These are phyloP conservation scores for Exophiala sp. DNA, from an alignment of 2,329 filamentous ascomycete genomes.

Conservation along the genomic window DNA sequence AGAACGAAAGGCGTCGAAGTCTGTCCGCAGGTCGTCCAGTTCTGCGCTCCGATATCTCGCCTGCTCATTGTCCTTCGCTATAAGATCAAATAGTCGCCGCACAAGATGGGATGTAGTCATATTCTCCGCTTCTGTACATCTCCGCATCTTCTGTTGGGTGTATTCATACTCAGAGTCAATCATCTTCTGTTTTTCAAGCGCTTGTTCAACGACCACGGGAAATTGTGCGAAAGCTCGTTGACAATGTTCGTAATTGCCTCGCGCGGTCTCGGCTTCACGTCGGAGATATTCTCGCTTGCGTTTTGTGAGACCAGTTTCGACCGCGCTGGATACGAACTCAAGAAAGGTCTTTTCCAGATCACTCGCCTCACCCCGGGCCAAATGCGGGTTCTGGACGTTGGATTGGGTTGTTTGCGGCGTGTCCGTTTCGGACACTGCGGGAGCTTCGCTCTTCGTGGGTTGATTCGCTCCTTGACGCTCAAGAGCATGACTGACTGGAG, in stretches of 20 bases:
- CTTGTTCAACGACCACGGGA: conserved; percentile 13
- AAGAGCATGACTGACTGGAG: not conserved
- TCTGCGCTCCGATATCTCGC: not conserved
- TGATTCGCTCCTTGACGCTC: not conserved
- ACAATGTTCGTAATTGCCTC: conserved; percentile 4
- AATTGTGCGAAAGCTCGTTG: conserved; percentile 2
- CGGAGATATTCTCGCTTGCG: conserved; percentile 1
- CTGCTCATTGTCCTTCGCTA: not conserved
- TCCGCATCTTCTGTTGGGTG: conserved; percentile 2
- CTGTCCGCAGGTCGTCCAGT: not conserved
- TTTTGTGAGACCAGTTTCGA: not conserved
- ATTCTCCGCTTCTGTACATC: not conserved
- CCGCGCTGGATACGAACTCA: not conserved
- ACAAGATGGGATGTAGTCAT: not conserved
- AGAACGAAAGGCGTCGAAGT: not conserved
- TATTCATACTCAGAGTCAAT: conserved; percentile 2
- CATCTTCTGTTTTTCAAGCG: conserved; percentile 1
- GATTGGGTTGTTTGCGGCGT: not conserved
- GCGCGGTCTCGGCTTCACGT: not conserved
- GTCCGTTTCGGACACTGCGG: not conserved
- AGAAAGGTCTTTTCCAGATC: conserved; percentile 4
- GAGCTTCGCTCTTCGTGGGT: not conserved
- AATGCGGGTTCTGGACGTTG: not conserved
- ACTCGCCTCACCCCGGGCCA: not conserved
- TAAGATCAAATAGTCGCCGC: conserved; percentile 2